These are phyloP conservation scores for Ziziphus jujuba DNA, from an alignment of 306 rosid genomes.

Conservation along the genomic window DNA sequence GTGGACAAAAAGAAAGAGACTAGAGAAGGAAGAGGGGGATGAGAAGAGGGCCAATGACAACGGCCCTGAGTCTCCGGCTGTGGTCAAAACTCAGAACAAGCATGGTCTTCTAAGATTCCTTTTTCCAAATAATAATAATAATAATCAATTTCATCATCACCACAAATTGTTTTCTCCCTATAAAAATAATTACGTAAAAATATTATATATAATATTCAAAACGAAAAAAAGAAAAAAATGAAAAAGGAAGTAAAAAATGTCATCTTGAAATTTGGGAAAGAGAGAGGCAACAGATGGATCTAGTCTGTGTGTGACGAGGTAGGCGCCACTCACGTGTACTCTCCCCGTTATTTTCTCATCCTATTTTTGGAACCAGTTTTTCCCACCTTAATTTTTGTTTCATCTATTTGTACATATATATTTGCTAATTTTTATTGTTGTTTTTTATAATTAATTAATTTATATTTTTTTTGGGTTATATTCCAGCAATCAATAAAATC, in stretches of 20 bases:
- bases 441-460: conserved; percentile 5
- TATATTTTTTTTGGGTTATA: conserved; percentile 13
- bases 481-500: conserved; percentile 22
- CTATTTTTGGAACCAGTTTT: conserved; percentile 44
- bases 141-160: conserved; percentile 8
- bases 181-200: background rate
- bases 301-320: conserved; percentile 42
- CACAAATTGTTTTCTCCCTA: background rate
- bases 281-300: conserved; percentile 45
- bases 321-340: conserved; percentile 49
- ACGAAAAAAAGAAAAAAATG: no score
- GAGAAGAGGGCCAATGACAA: background rate
- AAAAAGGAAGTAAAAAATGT: background rate
- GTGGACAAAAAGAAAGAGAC: conserved; percentile 7
- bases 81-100: conserved; percentile 14
- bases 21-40: background rate
- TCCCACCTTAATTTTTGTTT: conserved; percentile 36
- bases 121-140: background rate
- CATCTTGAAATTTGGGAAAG: conserved; percentile 4
- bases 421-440: conserved; percentile 10
- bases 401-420: conserved; percentile 2
- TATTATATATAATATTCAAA: background rate
- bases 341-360: conserved; percentile 31
- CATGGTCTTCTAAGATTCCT: background rate
- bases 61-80: background rate